phyloP scores from a whole-genome alignment of 2,329 filamentous ascomycete genomes.

The Fusarium duplospermum region DNA sequence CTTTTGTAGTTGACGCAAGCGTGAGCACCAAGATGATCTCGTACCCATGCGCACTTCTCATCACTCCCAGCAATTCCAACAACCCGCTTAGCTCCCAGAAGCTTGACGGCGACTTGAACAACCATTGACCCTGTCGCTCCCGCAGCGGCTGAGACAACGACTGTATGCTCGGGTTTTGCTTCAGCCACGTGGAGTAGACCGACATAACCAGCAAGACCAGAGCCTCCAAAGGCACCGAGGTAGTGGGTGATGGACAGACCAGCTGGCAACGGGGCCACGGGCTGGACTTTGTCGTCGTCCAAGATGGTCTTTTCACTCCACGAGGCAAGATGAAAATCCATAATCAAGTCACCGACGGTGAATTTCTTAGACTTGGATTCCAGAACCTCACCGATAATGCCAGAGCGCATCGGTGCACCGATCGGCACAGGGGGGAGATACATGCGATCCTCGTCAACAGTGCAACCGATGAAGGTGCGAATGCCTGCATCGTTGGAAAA shows the following conservation, averaged over 20 bases:
- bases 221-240: conserved; percentile 14
- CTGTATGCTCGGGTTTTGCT: conserved; percentile 3
- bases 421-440: conserved; percentile 8
- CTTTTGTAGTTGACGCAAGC: conserved; percentile 30
- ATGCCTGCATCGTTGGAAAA: conserved; percentile 16
- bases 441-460: conserved; percentile 5
- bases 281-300: background rate
- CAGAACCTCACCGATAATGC: conserved; percentile 8
- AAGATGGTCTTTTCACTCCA: conserved; percentile 13
- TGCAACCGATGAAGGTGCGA: background rate
- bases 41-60: conserved; percentile 36
- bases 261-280: background rate
- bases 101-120: conserved; percentile 28
- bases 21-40: conserved; percentile 24
- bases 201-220: conserved; percentile 4
- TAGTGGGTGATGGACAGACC: background rate
- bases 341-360: conserved; percentile 6
- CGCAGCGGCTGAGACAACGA: conserved; percentile 7
- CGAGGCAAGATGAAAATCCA: conserved; percentile 1
- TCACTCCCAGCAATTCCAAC: conserved; percentile 32
- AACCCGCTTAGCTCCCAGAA: conserved; percentile 28
- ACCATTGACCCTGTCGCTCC: conserved; percentile 8
- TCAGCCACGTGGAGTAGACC: conserved; percentile 2
- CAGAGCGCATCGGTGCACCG: conserved; percentile 2
- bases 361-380: conserved; percentile 8